Evolutionary conservation across 2,329 filamentous ascomycete species (phyloP).

Genomic region (Beauveria scarabaeidicola): DNA sequence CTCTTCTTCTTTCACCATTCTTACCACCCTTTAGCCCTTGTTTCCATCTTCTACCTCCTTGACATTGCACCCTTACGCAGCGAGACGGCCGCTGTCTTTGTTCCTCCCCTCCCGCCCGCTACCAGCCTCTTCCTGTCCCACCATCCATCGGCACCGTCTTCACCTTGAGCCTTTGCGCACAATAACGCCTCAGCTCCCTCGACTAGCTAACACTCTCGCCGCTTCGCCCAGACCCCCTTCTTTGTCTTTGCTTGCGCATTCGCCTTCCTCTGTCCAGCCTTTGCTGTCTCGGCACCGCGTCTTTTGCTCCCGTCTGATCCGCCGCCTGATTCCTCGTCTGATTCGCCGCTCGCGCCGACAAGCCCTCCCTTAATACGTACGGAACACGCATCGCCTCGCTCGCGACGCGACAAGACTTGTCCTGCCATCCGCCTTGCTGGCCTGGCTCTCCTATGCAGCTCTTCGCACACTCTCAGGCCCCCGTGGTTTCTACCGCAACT

Average conservation of each 20-base stretch:
- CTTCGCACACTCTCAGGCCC: neutral
- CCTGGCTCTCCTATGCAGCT: neutral
- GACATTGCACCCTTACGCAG: neutral
- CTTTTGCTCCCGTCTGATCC: neutral
- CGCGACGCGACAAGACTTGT: neutral
- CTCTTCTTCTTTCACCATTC: neutral
- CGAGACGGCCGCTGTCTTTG: conserved; percentile 6
- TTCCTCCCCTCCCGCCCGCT: conserved; percentile 5
- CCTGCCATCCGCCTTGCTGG: neutral
- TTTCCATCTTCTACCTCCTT: neutral
- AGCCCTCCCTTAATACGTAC: neutral
- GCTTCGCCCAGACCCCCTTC: neutral
- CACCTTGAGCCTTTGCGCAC: neutral
- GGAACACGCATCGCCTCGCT: neutral
- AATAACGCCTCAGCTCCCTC: neutral
- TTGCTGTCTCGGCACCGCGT: neutral
- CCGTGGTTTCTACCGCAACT: neutral
- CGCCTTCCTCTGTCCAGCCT: neutral
- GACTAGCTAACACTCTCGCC: neutral
- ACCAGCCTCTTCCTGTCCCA: conserved; percentile 8
- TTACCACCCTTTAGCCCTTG: neutral
- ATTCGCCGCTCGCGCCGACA: neutral
- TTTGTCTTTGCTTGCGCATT: neutral
- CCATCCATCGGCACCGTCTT: neutral
- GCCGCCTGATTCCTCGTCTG: neutral